phyloP scores from a whole-genome alignment of 1,284 basidiomycete species.

The Cerrena zonata region DNA sequence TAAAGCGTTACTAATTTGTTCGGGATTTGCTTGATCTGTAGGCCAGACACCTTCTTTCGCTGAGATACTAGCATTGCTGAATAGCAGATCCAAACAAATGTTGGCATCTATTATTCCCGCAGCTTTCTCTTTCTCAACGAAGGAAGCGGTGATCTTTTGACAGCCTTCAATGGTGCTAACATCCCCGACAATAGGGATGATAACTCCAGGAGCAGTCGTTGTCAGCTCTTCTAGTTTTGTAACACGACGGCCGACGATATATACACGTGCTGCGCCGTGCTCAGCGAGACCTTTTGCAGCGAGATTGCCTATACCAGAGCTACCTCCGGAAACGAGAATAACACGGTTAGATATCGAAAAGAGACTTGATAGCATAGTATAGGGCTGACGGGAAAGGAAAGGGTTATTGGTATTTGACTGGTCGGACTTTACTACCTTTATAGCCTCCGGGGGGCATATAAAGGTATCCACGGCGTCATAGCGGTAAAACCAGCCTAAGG shows the following conservation, averaged over 20 bases:
- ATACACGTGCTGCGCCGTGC: conserved; percentile 14
- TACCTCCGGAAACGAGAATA: conserved; percentile 14
- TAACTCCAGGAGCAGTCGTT: not conserved
- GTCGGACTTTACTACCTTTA: too few relatives aligned
- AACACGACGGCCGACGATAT: conserved; percentile 16
- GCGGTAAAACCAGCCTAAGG: too few relatives aligned
- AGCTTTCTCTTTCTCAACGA: conserved; percentile 12
- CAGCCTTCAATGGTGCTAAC: conserved; percentile 16
- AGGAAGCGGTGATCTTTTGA: conserved; percentile 9
- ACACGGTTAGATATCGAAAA: conserved; percentile 14
- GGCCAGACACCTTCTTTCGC: conserved; percentile 12
- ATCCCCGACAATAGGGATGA: conserved; percentile 17
- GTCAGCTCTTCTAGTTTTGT: conserved; percentile 8
- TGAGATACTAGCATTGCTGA: conserved; percentile 16
- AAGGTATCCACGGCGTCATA: too few relatives aligned
- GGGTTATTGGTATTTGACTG: too few relatives aligned
- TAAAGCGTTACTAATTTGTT: conserved; percentile 13
- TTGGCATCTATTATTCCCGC: conserved; percentile 9
- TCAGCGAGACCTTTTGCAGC: conserved; percentile 12
- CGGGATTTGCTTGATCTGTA: conserved; percentile 5
- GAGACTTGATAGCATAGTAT: not conserved
- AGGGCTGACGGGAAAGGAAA: too few relatives aligned
- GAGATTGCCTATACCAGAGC: conserved; percentile 14
- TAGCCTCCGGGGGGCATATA: too few relatives aligned
- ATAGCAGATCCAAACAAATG: conserved; percentile 13